Base-by-base conservation (phyloP, 306 rosid species). In the Inga laurina region DNA sequence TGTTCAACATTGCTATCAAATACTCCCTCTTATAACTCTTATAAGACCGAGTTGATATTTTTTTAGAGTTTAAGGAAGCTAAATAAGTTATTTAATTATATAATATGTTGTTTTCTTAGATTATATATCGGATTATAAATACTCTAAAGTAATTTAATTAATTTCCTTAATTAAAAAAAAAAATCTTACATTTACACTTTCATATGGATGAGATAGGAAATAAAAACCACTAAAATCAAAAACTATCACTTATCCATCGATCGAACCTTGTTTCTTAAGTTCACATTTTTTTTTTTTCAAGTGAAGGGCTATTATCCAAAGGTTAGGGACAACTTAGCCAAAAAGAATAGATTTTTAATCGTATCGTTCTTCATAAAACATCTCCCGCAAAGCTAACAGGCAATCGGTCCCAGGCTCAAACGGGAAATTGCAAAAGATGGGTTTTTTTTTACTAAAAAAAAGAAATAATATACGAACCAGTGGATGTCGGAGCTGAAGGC, bases 401-500 rank as follows among this genome's bases (percentile, higher is more conserved):
- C 35, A 41, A 76, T 15, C 7, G 43, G 18, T 16, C 14, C 18
- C 37, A 21, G 19, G 7, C 37, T 44, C 41, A n/a, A 16, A 64
- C 4, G 10, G 16, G 11, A 46, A 69, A 64, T 22, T 64, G 69
- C 24, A 13, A 22, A 51, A 16, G 2, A 34, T 14, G 22, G 2
- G 9, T 8, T 15, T 22, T 2, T 44, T 5, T 15, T 49, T 12
- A 32, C 3, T 32, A 32, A 32, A 32, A 8, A 8, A 2, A 46
- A 46, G 15, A 1, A 41, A 35, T 10, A 54, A 18, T 22, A 45
- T 43, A 51, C 44, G 13, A 74, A 82, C 88, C 84, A 14, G 67
- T 16, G 24, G 78, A 41, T 52, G 79, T 18, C 21, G 82, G 72
- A 76, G 73, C 45, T 10, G 84, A 71, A 18, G 85, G 82, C 56